Base-by-base conservation (phyloP, 2,329 filamentous ascomycete genomes). In the Ampelomyces quisqualis region DNA sequence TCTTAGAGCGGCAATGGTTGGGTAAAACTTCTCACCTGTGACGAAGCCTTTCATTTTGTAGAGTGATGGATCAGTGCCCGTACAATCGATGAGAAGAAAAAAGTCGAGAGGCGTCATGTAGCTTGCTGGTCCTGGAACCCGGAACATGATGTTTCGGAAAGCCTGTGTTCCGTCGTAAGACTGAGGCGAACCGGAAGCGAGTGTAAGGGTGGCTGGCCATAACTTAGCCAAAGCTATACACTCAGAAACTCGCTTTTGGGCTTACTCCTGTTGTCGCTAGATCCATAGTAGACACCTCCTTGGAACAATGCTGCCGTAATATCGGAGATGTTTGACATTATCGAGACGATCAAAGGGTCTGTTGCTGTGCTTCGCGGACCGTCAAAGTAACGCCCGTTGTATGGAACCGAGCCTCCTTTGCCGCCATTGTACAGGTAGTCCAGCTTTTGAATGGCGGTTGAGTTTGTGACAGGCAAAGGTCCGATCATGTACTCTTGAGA, bases 21-120 rank as follows among this genome's bases (percentile, higher is more conserved):
- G 58, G 51, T 79, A 82, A 45, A 75, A 76, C 17, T 77, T 64
- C 35, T 73, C 71, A 43, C 80, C 75, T 9, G 72, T 74, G 1
- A 75, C 68, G 34, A 73, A 69, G 2, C 70, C 71, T 43, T 68
- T 70, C 22, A 76, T 47, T 4, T 57, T 65, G 49, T 73, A 76
- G 4, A 67, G 55, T 4, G 64, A 67, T 4, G 68, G 52, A 52
- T 76, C 73, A 2, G 69, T 73, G 13, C 74, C 73, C 1, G 69
- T 67, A 30, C 64, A 62, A 43, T 77, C 70, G 8, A 74, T 53
- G 14, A 73, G 49, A 5, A 74, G 59, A 47, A 70, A 77, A 35
- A 77, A 70, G 50, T 75, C 73, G 2, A 76, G 47, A 0, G 73
- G 73, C 7, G 65, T 67, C 38, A 75, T 58, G 44, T 72, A 74